A percentile compares a stretch with the other conserved stretches of the same genome.
phyloP scores from a whole-genome alignment of 768 basidiomycete species.

The Podaxis pistillaris region DNA sequence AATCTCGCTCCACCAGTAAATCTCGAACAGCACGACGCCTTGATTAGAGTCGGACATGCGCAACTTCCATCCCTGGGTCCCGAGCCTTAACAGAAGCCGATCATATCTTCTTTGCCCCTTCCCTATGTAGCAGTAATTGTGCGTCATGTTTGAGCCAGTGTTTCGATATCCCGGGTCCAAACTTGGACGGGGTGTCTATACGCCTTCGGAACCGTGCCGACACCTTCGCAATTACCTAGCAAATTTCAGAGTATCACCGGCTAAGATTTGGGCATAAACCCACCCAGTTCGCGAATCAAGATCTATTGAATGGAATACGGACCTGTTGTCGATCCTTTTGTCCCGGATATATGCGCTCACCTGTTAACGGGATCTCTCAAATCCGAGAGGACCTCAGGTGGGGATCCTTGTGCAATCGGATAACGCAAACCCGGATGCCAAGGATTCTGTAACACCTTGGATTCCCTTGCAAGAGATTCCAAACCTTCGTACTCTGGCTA shows the following conservation, averaged over 20 bases:
- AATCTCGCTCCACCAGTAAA: slow-evolving; percentile 4
- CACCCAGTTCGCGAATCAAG: background rate
- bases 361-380: background rate
- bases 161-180: slow-evolving; percentile 1
- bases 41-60: background rate
- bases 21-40: background rate
- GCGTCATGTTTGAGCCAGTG: slow-evolving; percentile 1
- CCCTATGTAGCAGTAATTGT: slow-evolving; percentile 2
- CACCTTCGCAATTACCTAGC: background rate
- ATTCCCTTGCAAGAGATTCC: background rate
- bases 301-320: background rate
- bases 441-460: background rate
- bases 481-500: background rate
- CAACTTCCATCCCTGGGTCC: slow-evolving; percentile 1
- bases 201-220: slow-evolving; percentile 9
- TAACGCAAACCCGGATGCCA: background rate
- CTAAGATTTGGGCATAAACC: background rate
- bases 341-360: background rate
- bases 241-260: background rate
- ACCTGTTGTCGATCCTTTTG: background rate
- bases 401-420: slow-evolving; percentile 7
- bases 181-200: background rate
- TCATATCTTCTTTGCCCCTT: slow-evolving; percentile 8
- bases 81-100: slow-evolving; percentile 6
- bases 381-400: background rate